Evolutionary conservation across 768 basidiomycete genomes (phyloP).

Genomic region (Tricholomella constricta): DNA sequence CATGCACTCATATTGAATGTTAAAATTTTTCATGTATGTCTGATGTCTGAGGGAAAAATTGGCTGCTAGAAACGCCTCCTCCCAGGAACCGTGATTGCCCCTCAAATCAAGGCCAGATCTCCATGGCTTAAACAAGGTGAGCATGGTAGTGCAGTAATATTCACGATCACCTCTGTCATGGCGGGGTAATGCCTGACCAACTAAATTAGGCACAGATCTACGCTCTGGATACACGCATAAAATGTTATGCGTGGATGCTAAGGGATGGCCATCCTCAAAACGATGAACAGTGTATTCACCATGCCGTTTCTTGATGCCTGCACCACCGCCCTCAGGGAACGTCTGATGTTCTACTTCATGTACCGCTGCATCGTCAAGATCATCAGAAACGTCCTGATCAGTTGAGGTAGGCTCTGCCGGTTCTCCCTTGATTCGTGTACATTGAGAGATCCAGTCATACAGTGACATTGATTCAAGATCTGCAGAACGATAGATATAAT

Average conservation of each 20-base stretch:
- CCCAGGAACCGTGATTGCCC: constrained; percentile 19
- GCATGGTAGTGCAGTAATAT: constrained; percentile 33
- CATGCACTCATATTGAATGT: too few species aligned
- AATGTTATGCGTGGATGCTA: neutral
- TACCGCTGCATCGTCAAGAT: neutral
- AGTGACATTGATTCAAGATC: constrained; percentile 19
- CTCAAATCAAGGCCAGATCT: constrained; percentile 21
- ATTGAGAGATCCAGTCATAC: constrained; percentile 30
- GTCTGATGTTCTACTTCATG: neutral
- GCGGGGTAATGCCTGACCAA: constrained; percentile 19
- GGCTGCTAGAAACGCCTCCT: constrained; percentile 18
- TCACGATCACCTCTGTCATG: constrained; percentile 30
- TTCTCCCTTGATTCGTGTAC: constrained; percentile 6
- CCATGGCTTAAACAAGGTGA: constrained; percentile 34
- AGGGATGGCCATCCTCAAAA: neutral
- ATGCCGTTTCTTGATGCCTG: too few species aligned
- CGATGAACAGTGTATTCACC: neutral
- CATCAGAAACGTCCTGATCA: neutral
- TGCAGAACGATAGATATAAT: constrained; percentile 31
- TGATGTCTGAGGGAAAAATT: constrained; percentile 16
- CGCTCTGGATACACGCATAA: neutral
- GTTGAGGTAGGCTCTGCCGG: neutral
- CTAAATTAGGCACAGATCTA: neutral
- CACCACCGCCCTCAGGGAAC: neutral
- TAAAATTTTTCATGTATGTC: constrained; percentile 29